A percentile compares a stretch with the other conserved stretches of the same genome.
Conservation (phyloP, 2,329 filamentous ascomycete species). For the Pyrenochaeta sp. region DNA sequence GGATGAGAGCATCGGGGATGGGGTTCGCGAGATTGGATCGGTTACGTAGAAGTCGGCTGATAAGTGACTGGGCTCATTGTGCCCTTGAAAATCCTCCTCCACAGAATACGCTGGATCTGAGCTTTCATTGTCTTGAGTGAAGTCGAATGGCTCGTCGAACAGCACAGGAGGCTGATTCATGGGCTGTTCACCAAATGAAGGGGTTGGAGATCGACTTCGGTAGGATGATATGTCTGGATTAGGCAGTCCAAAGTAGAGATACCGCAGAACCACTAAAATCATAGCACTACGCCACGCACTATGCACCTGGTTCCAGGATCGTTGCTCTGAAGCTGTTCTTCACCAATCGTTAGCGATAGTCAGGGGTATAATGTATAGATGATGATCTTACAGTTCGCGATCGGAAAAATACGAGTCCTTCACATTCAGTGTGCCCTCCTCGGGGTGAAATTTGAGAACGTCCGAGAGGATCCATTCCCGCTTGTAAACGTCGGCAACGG, state of each 20-base stretch:
- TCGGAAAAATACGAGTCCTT: slow-evolving; percentile 11
- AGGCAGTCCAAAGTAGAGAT: slow-evolving; percentile 28
- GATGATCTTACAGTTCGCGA: slow-evolving; percentile 11
- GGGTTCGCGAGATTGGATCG: slow-evolving; percentile 19
- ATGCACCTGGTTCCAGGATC: slow-evolving; percentile 9
- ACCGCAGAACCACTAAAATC: slow-evolving; percentile 24
- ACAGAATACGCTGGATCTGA: slow-evolving; percentile 2
- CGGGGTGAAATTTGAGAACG: slow-evolving; percentile 19
- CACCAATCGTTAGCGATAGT: neutral
- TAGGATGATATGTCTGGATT: slow-evolving; percentile 11
- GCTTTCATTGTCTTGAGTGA: slow-evolving; percentile 8
- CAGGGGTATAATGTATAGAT: neutral
- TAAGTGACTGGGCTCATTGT: slow-evolving; percentile 9
- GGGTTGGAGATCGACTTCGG: slow-evolving; percentile 9
- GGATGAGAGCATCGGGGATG: slow-evolving; percentile 24
- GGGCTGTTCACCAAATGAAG: slow-evolving; percentile 3
- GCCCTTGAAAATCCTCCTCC: slow-evolving; percentile 3
- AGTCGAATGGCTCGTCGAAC: slow-evolving; percentile 6
- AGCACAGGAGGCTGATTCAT: neutral
- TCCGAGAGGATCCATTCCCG: slow-evolving; percentile 26
- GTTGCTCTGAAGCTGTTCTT: neutral
- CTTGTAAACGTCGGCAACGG: slow-evolving; percentile 16
- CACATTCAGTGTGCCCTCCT: slow-evolving; percentile 10
- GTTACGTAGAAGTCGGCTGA: slow-evolving; percentile 5
- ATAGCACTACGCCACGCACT: slow-evolving; percentile 25